A percentile compares a stretch with the other conserved stretches of the same genome.
phyloP scores from a whole-genome alignment of 139 green algal genomes.

The Micractinium sp. region DNA sequence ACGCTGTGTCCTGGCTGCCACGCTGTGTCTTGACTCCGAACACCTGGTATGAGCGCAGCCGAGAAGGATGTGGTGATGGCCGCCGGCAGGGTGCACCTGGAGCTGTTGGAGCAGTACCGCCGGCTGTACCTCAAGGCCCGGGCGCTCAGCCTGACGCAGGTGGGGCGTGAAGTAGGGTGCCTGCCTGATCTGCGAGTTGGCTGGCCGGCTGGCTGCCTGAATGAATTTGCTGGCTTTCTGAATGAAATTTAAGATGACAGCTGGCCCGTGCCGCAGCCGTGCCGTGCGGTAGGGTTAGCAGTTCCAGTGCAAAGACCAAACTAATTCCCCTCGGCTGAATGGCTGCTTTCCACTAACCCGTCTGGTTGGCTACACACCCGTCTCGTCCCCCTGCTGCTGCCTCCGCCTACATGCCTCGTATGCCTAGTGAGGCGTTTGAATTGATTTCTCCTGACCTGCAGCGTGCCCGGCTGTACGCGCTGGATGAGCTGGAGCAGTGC shows the following conservation, averaged over 20 bases:
- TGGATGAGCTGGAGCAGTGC: slow-evolving; percentile 90
- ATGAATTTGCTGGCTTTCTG: background rate
- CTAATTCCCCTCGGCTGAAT: too few relatives aligned
- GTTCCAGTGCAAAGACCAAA: too few relatives aligned
- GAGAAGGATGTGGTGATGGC: slow-evolving; percentile 46
- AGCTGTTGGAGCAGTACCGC: slow-evolving; percentile 69
- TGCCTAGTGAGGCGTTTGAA: too few relatives aligned
- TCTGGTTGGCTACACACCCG: too few relatives aligned
- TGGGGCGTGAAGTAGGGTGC: background rate
- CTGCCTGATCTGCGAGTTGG: background rate
- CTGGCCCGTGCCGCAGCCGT: background rate
- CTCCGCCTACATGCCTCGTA: too few relatives aligned
- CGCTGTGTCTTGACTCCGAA: too few relatives aligned
- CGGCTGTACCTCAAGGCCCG: slow-evolving; percentile 71
- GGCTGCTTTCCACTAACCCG: too few relatives aligned
- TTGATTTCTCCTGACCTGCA: slow-evolving; percentile 42
- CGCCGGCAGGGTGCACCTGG: slow-evolving; percentile 57
- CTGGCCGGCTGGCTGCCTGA: background rate
- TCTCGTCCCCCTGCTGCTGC: too few relatives aligned
- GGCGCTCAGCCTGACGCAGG: slow-evolving; percentile 46
- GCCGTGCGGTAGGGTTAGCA: too few relatives aligned
- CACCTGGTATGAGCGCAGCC: slow-evolving; percentile 18
- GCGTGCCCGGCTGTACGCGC: slow-evolving; percentile 77
- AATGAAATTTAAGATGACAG: background rate
- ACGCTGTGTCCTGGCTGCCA: too few relatives aligned